Evolutionary conservation across 176 grass and related monocot genomes (phyloP), one percentile per base, ranked within the genome.

Genomic region (Lolium rigidum): DNA sequence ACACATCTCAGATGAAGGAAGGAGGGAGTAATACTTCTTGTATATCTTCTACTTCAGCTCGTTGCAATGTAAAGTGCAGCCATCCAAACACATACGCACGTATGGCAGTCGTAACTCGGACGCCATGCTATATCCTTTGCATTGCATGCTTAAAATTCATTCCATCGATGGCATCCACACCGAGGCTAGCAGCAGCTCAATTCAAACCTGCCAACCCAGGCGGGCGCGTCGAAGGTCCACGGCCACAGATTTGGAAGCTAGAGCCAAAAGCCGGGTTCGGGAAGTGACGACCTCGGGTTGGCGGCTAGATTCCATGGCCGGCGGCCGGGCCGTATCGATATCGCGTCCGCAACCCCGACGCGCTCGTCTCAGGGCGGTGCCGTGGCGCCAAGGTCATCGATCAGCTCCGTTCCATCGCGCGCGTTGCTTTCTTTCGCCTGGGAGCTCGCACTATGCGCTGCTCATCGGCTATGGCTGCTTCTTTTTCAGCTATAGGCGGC

Each of bases 401-500:
- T 35, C 31, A 35, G 31, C 31, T 24, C 46, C 71, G 13, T 31
- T 35, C 46, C 44, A 28, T 69, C 16, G 28, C 13, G n/a, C 1
- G 11, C 13, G 14, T 52, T 75, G 73, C 73, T 76, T 17, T 31
- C 66, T 71, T 5, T 20, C 44, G 1, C 16, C 46, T 46, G 3
- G 13, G 39, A 21, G 8, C 31, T 10, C 46, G 68, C 68, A 83
- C 68, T 44, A 74, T 10, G 18, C 52, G 26, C 24, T 7, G 26
- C 24, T 2, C 0, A 60, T 60, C 12, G 20, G 28, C 24, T 31
- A 48, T 20, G 70, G 37, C 9, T 17, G 59, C 7, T 68, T 88
- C 38, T 57, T 74, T 57, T 81, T 76, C 67, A 10, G 25, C 44
- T 49, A 37, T 54, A 50, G 84, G 31, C 43, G 43, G 56, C 55